These are phyloP conservation scores for Geopyxis carbonaria DNA, from an alignment of 495 filamentous ascomycete genomes.

Conservation along the genomic window DNA sequence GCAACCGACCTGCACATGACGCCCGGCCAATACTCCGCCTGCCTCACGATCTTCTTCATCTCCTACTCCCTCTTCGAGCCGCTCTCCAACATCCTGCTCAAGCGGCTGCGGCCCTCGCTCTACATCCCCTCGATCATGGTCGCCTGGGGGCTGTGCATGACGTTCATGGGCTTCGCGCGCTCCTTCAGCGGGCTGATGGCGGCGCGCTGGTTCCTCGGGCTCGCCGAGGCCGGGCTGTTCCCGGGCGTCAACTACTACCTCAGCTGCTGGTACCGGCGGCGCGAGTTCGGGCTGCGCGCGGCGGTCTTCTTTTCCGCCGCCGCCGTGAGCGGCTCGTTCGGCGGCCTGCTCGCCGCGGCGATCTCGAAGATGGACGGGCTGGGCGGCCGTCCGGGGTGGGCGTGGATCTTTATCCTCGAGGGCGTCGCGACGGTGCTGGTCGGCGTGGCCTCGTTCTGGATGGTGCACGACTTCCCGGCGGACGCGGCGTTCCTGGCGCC, in stretches of 20 bases:
- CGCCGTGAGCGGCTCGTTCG: slow-evolving; percentile 69
- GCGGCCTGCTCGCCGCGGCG: slow-evolving; percentile 63
- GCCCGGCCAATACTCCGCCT: slow-evolving; percentile 41
- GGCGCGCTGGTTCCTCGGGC: slow-evolving; percentile 69
- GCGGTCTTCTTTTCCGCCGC: slow-evolving; percentile 89
- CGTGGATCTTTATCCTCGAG: slow-evolving; percentile 75
- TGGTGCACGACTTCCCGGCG: slow-evolving; percentile 82
- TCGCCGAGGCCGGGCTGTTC: slow-evolving; percentile 71
- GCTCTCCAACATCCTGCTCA: slow-evolving; percentile 73
- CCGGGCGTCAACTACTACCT: slow-evolving; percentile 75
- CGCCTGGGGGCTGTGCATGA: slow-evolving; percentile 60
- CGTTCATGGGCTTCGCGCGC: slow-evolving; percentile 63
- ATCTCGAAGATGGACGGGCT: slow-evolving; percentile 59
- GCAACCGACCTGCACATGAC: slow-evolving; percentile 46
- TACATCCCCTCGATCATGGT: slow-evolving; percentile 35
- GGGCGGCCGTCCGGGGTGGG: slow-evolving; percentile 51
- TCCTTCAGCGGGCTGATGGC: slow-evolving; percentile 68
- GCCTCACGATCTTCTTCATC: slow-evolving; percentile 75
- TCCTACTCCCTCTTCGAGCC: slow-evolving; percentile 82
- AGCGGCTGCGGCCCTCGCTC: slow-evolving; percentile 53
- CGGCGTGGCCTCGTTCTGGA: slow-evolving; percentile 59
- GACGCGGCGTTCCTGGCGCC: slow-evolving; percentile 59
- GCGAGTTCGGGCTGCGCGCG: slow-evolving; percentile 57
- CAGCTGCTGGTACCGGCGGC: slow-evolving; percentile 71
- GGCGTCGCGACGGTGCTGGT: slow-evolving; percentile 59